Evolutionary conservation across 2,329 filamentous ascomycete species (phyloP), one percentile per base, ranked within the genome.

Genomic region (Penicillium glabrum): DNA sequence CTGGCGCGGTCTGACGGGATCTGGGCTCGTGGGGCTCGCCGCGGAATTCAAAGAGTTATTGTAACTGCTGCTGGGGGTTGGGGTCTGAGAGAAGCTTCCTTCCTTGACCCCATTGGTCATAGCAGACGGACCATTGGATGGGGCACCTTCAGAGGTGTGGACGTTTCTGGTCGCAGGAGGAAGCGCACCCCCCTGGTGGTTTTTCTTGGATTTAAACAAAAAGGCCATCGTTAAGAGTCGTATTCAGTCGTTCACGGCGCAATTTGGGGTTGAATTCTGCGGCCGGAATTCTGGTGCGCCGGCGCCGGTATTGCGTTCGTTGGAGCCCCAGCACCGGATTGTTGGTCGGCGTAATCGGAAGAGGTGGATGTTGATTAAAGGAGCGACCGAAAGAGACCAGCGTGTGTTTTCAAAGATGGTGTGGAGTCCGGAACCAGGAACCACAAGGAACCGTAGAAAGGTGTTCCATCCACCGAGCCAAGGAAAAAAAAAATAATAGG

Each of bases 201-300:
- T 83, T 77, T 90, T 91, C 78, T 91, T 92, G 55, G 87, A 90
- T 75, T 91, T 91, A 80, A 92, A 92, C 60, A 92, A 82, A 75
- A 92, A 92, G 64, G 89, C 87, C 89, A 92, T 92, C 75, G 75
- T 81, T 63, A 66, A 64, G 53, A 54, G 57, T 72, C 71, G 64
- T 73, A 67, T 66, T 69, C 58, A 61, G 69, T 73, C 70, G 69
- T 73, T 66, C 57, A 67, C 54, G 57, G 59, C 54, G 64, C 61
- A 61, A 52, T 41, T 41, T 13, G 49, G 27, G 45, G 46, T 54
- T 35, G 45, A 37, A 51, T 35, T 52, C 46, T 44, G 57, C 54
- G 43, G 45, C 56, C 56, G 21, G 46, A 47, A 49, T 56, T 46
- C 53, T 51, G 57, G 53, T 57, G 58, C 60, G 47, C 47, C 27